Conservation (phyloP, 78 protist species). For the Abeoforma whisleri region DNA sequence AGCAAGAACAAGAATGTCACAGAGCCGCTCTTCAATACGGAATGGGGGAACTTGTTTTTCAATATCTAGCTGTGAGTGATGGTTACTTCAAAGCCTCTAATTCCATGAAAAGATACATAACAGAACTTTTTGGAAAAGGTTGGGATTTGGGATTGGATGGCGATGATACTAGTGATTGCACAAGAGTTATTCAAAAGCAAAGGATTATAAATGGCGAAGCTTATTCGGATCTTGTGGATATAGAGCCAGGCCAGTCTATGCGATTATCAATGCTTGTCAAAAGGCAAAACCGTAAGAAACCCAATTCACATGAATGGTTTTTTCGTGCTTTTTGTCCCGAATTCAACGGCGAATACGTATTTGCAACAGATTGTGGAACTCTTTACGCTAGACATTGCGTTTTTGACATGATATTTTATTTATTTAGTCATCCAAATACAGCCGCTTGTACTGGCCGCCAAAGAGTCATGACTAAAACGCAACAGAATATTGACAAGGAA, state of each 20-base stretch:
- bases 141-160: not conserved
- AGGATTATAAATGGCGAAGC: not conserved
- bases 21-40: not conserved
- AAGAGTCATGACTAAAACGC: slow-evolving; percentile 26
- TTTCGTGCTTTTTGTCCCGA: not conserved
- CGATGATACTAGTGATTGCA: not conserved
- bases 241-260: not conserved
- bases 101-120: slow-evolving; percentile 6
- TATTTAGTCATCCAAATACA: not conserved
- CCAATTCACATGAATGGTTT: slow-evolving; percentile 44
- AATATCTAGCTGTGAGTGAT: slow-evolving; percentile 9
- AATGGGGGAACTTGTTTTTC: slow-evolving; percentile 6
- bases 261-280: slow-evolving; percentile 19
- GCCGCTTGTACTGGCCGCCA: slow-evolving; percentile 28
- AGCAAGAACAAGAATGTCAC: not conserved
- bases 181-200: not conserved
- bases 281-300: slow-evolving; percentile 22
- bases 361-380: slow-evolving; percentile 38
- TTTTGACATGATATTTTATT: not conserved
- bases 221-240: not conserved
- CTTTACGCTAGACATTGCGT: not conserved
- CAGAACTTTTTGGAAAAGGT: not conserved
- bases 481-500: not conserved
- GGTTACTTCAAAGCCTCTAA: slow-evolving; percentile 15
- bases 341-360: slow-evolving; percentile 8